phyloP scores from a whole-genome alignment of 495 filamentous ascomycete genomes.

The Clavariopsis aquatica region DNA sequence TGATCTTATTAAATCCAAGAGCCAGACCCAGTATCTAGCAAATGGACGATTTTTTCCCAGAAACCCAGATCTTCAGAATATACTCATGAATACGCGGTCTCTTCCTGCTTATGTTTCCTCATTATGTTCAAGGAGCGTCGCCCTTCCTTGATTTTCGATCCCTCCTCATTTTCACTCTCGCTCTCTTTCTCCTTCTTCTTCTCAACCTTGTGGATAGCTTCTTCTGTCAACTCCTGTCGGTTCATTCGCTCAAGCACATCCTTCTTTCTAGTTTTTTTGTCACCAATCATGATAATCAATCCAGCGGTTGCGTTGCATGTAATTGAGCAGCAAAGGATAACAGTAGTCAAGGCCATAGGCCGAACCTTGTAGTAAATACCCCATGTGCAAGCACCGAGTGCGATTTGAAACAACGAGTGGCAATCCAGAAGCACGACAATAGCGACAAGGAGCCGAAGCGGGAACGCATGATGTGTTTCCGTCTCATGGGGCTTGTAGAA shows the following conservation, averaged over 20 bases:
- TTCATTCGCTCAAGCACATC: slow-evolving; percentile 74
- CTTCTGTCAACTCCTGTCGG: slow-evolving; percentile 69
- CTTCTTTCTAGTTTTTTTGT: slow-evolving; percentile 73
- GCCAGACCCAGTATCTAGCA: no score
- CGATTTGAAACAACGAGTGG: slow-evolving; percentile 73
- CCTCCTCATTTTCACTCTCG: slow-evolving; percentile 31
- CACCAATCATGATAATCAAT: slow-evolving; percentile 70
- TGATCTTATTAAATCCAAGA: neutral
- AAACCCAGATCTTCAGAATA: neutral
- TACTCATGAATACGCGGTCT: slow-evolving; percentile 14
- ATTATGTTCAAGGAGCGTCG: slow-evolving; percentile 16
- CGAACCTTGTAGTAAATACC: slow-evolving; percentile 64
- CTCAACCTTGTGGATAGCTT: slow-evolving; percentile 70
- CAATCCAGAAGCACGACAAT: slow-evolving; percentile 74
- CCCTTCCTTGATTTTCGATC: slow-evolving; percentile 7
- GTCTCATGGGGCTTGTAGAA: slow-evolving; percentile 88
- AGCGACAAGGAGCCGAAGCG: slow-evolving; percentile 66
- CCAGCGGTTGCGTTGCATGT: slow-evolving; percentile 70
- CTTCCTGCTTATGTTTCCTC: neutral
- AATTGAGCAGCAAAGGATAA: slow-evolving; percentile 76
- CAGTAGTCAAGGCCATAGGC: slow-evolving; percentile 69
- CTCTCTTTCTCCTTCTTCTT: slow-evolving; percentile 59
- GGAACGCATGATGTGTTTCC: slow-evolving; percentile 75
- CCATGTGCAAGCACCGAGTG: slow-evolving; percentile 74
- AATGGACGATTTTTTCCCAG: neutral